phyloP scores from a whole-genome alignment of 1,139 yeast genomes.

The Pichia sp. region DNA sequence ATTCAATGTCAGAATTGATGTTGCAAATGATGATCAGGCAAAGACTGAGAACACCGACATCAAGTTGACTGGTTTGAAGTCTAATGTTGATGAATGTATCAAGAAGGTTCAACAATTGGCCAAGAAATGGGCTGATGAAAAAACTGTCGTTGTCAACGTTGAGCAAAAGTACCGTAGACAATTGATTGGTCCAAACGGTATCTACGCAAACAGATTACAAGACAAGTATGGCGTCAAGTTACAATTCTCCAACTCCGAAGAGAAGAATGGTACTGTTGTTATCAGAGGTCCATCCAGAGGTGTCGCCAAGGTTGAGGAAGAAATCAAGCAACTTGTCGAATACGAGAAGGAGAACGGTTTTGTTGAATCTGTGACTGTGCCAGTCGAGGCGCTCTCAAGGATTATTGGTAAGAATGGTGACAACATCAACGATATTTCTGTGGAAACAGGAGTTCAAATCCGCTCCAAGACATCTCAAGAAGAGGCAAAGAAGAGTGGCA shows the following conservation, averaged over 20 bases:
- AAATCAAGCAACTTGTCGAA: conserved; percentile 72
- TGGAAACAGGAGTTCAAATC: conserved; percentile 72
- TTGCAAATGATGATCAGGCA: conserved; percentile 29
- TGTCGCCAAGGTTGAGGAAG: conserved; percentile 80
- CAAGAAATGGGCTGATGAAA: conserved; percentile 81
- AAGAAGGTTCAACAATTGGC: conserved; percentile 49
- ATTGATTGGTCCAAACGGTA: conserved; percentile 79
- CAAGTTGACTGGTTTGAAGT: conserved; percentile 59
- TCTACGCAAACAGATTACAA: conserved; percentile 77
- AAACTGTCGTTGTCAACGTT: conserved; percentile 52
- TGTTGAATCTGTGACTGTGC: conserved; percentile 55
- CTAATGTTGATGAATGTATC: conserved; percentile 72
- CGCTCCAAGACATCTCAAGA: conserved; percentile 34
- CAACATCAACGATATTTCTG: conserved; percentile 74
- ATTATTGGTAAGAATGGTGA: conserved; percentile 91
- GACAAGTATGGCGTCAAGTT: conserved; percentile 83
- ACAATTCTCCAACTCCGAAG: conserved; percentile 54
- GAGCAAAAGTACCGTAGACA: conserved; percentile 77
- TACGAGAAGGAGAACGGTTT: conserved; percentile 87
- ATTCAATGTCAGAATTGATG: conserved; percentile 72
- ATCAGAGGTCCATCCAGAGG: conserved; percentile 91
- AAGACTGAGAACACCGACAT: conserved; percentile 37
- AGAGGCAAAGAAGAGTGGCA: conserved; percentile 42
- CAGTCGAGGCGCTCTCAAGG: conserved; percentile 66
- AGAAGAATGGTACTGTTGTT: conserved; percentile 41